Percentiles rank a stretch among this genome's conserved stretches.
phyloP scores from a whole-genome alignment of 208 protist species.

The Trypanosoma theileri region DNA sequence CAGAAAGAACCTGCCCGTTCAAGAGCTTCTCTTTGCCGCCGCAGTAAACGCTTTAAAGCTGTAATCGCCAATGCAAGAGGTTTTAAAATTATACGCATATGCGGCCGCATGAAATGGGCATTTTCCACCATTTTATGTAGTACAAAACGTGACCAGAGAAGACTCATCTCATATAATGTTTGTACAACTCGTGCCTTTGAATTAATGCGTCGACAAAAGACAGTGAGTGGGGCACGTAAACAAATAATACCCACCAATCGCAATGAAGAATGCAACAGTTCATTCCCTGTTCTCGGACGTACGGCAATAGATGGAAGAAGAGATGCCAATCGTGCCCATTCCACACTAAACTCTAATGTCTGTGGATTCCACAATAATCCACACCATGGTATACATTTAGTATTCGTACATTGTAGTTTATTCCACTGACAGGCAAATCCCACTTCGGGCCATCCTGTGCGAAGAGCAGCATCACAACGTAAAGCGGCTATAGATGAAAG shows the following conservation, averaged over 20 bases:
- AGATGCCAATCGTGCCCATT: conserved; percentile 53
- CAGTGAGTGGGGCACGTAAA: conserved; percentile 47
- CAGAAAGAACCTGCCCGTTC: conserved; percentile 39
- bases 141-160: conserved; percentile 57
- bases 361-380: conserved; percentile 48
- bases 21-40: conserved; percentile 30
- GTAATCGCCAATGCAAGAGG: conserved; percentile 34
- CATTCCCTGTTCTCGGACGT: conserved; percentile 19
- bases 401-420: conserved; percentile 27
- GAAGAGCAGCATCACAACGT: conserved; percentile 43
- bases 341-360: conserved; percentile 53
- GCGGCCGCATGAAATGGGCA: conserved; percentile 16
- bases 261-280: conserved; percentile 19
- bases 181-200: conserved; percentile 50
- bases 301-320: conserved; percentile 33
- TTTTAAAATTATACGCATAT: conserved; percentile 23
- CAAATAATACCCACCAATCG: conserved; percentile 45
- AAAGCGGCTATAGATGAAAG: conserved; percentile 47
- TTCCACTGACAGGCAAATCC: conserved; percentile 46
- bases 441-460: conserved; percentile 48
- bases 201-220: conserved; percentile 56
- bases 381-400: conserved; percentile 47
- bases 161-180: conserved; percentile 58
- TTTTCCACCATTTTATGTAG: conserved; percentile 32
- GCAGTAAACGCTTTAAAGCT: conserved; percentile 35